Percentiles rank a stretch among this genome's conserved stretches.
Conservation (phyloP, 78 protist genomes). For the slime mould (Dictyostelium discoideum) region dicty_2.7 NC_007088.5:721001-721500, state of each 20-base stretch:
- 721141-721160: slow-evolving; percentile 37
- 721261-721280: not conserved
- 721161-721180: not conserved
- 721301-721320: slow-evolving; percentile 75
- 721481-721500: slow-evolving; percentile 69
- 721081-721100: slow-evolving; percentile 57
- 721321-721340: slow-evolving; percentile 64
- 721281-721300: slow-evolving; percentile 73
- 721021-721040: no score
- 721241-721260: no score
- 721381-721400: slow-evolving; percentile 67
- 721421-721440: slow-evolving; percentile 72
- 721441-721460: slow-evolving; percentile 75
- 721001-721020: no score
- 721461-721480: slow-evolving; percentile 83
- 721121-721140: slow-evolving; percentile 37
- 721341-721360: slow-evolving; percentile 63
- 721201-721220: no score
- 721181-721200: no score
- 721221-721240: no score
- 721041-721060: no score
- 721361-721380: slow-evolving; percentile 70
- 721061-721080: slow-evolving; percentile 34
- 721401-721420: slow-evolving; percentile 36
- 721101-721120: slow-evolving; percentile 59